Evolutionary conservation across 352 stramenopile species (phyloP), one percentile per base, ranked within the genome.

Genomic region (Pythium aquatile): DNA sequence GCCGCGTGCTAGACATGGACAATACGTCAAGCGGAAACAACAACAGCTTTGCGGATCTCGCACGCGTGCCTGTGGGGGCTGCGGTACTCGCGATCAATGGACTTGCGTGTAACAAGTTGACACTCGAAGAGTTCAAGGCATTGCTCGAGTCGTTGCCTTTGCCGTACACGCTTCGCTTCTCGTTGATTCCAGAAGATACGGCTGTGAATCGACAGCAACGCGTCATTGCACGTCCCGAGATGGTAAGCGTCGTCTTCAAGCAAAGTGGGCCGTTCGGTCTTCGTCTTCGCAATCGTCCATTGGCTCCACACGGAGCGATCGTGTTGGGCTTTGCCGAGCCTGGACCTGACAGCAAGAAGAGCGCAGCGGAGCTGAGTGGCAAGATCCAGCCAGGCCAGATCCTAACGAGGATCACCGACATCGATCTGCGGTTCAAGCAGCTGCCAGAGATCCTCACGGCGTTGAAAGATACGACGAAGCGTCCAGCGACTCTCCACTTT

Each of bases 31-130:
- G 30, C 26, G 40, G 52, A 3, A 53, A 51, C 20, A 69, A 58
- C 42, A 56, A 42, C 32, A 17, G 11, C 30, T 47, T 47, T 29
- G 57, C 60, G 1, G 77, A 90, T 35, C 58, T 89, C 1, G 61
- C 74, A 33, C 71, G 73, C 1, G 73, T 91, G 10, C 83, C 78
- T 0, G 58, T 93, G 8, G 84, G 84, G 2, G 77, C 80, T 14
- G 80, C 69, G 47, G 78, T 93, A 11, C 46, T 95, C 10, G 83
- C 84, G 20, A 80, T 95, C 42, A 95, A 95, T 65, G 81, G 86
- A 11, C 62, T 92, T 2, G 83, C 79, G 29, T 91, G 81, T 62
- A 80, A 73, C 44, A 90, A 91, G 46, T 60, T 95, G 48, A 93
- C 76, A 20, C 71, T 91, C 9, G 79, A 86, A 17, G 86, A 95